These are phyloP conservation scores for Mallotus japonicus DNA, from an alignment of 441 rosid genomes.

Conservation along the genomic window DNA sequence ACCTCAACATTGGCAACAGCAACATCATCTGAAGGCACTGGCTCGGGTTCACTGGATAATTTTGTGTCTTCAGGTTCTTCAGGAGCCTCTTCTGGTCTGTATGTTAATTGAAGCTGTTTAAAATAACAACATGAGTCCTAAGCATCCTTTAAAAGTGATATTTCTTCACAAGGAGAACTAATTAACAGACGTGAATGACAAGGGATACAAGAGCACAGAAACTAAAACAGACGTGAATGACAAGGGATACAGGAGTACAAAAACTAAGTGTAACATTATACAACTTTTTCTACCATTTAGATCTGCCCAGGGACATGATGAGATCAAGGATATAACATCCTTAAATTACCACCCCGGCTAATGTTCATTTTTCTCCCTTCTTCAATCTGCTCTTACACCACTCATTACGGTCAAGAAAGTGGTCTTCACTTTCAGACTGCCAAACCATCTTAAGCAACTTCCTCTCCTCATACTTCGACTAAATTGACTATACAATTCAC, in stretches of 20 bases:
- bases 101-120: conserved; percentile 79
- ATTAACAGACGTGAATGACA: neutral
- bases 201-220: neutral
- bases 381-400: neutral
- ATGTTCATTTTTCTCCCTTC: neutral
- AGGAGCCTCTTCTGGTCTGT: conserved; percentile 76
- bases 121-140: conserved; percentile 27
- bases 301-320: neutral
- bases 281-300: conserved; percentile 17
- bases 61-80: conserved; percentile 66
- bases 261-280: neutral
- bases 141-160: conserved; percentile 4
- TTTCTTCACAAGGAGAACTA: neutral
- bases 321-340: neutral
- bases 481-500: neutral
- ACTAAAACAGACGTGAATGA: neutral
- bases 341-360: neutral
- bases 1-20: conserved; percentile 41
- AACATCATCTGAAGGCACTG: conserved; percentile 47
- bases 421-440: conserved; percentile 4
- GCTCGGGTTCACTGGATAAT: conserved; percentile 56
- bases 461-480: conserved; percentile 2
- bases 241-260: neutral
- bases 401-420: neutral
- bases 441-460: conserved; percentile 1